phyloP scores from a whole-genome alignment of 306 rosid species.

The Potentilla sterilis region DNA sequence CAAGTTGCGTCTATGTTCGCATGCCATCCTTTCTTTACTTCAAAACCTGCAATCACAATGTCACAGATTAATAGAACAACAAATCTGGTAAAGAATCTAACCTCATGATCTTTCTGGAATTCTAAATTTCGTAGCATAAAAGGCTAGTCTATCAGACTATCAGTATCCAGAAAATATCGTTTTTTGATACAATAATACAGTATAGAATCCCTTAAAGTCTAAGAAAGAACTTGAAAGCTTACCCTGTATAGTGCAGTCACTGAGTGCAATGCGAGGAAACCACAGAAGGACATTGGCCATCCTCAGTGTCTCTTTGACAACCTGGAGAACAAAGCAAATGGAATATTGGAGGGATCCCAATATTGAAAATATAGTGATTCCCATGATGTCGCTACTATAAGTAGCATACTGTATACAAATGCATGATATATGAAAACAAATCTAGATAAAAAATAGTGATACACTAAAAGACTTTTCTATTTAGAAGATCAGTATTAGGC shows the following conservation, averaged over 20 bases:
- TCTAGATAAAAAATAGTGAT: not conserved
- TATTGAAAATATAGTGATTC: not conserved
- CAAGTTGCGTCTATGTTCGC: constrained; percentile 66
- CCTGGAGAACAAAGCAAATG: constrained; percentile 35
- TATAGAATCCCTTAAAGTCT: not conserved
- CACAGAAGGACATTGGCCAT: constrained; percentile 66
- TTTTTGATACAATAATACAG: not conserved
- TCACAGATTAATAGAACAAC: not conserved
- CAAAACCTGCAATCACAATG: constrained; percentile 42
- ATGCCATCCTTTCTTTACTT: constrained; percentile 74
- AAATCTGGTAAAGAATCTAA: not conserved
- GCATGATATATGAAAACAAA: not conserved
- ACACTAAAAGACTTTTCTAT: not conserved
- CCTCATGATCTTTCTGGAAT: not conserved
- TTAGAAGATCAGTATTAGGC: not conserved
- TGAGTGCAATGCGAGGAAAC: constrained; percentile 70
- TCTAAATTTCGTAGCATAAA: not conserved
- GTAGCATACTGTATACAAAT: not conserved
- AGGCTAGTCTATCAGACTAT: not conserved
- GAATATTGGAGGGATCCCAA: constrained; percentile 24
- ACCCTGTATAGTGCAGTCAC: constrained; percentile 64
- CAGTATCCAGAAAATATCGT: not conserved
- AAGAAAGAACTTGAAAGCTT: constrained; percentile 14
- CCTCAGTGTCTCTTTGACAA: constrained; percentile 72
- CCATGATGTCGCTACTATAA: constrained; percentile 6